Conservation (phyloP, 2,329 filamentous ascomycete genomes). For the Coniochaeta prunicola region DNA sequence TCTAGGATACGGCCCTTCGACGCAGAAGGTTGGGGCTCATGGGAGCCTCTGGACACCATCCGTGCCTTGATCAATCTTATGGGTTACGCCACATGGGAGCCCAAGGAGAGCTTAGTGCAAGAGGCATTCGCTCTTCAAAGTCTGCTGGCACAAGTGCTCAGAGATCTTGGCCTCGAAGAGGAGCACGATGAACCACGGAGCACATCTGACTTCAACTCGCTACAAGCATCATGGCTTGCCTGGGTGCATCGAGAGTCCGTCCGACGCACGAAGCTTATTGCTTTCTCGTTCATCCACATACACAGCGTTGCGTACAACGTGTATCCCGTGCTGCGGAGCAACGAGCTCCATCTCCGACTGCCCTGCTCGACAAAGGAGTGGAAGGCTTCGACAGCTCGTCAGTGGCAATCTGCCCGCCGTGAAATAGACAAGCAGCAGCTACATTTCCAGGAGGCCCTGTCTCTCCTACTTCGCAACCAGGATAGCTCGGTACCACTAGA, state of each 20-base stretch:
- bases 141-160: conserved; percentile 24
- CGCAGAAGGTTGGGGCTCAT: conserved; percentile 9
- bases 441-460: conserved; percentile 27
- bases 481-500: conserved; percentile 20
- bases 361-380: conserved; percentile 28
- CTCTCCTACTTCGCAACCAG: conserved; percentile 20
- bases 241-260: conserved; percentile 25
- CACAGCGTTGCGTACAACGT: conserved; percentile 31
- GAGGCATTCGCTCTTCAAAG: conserved; percentile 26
- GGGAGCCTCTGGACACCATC: conserved; percentile 25
- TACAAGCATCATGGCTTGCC: conserved; percentile 16
- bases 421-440: conserved; percentile 24
- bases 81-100: conserved; percentile 31
- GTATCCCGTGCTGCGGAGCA: conserved; percentile 27
- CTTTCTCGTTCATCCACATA: conserved; percentile 29
- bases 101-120: conserved; percentile 21
- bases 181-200: conserved; percentile 7
- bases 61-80: conserved; percentile 26
- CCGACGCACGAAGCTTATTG: conserved; percentile 27
- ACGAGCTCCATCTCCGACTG: conserved; percentile 25
- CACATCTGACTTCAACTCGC: conserved; percentile 1
- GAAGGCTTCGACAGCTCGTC: conserved; percentile 21
- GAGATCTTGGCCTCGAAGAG: conserved; percentile 25
- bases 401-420: conserved; percentile 20
- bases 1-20: neutral